Evolutionary conservation across 1,139 yeast genomes (phyloP).

Genomic region (Blastobotrys apis): DNA sequence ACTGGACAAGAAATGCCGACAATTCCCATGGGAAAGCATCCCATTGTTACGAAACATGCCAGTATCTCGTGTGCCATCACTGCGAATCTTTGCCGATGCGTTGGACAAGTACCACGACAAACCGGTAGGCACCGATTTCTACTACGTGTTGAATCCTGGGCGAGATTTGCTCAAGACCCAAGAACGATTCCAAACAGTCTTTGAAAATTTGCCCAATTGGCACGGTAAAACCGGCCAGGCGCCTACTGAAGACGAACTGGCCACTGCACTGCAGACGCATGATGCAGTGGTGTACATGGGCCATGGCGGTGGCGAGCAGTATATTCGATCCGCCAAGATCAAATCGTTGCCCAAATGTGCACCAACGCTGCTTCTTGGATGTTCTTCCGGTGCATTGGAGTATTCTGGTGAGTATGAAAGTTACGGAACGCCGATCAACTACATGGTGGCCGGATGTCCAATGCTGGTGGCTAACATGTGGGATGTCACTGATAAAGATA

Average conservation of each 20-base stretch:
- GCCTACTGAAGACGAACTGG: conserved; percentile 55
- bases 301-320: conserved; percentile 94
- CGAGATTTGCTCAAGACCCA: conserved; percentile 73
- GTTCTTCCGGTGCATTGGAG: conserved; percentile 76
- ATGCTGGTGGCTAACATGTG: conserved; percentile 82
- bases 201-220: conserved; percentile 47
- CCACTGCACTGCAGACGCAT: conserved; percentile 39
- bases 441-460: conserved; percentile 76
- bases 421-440: conserved; percentile 70
- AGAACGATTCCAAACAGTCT: conserved; percentile 47
- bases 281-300: conserved; percentile 78
- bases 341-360: conserved; percentile 48
- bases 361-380: conserved; percentile 79
- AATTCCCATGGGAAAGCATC: conserved; percentile 87
- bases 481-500: conserved; percentile 97
- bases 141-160: conserved; percentile 74
- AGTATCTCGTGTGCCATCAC: conserved; percentile 72
- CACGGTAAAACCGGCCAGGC: conserved; percentile 47
- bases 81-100: conserved; percentile 44
- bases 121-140: conserved; percentile 33
- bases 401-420: conserved; percentile 63
- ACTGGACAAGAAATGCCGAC: conserved; percentile 58
- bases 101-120: conserved; percentile 24
- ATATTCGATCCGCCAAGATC: conserved; percentile 50
- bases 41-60: conserved; percentile 51